These are phyloP conservation scores for Warburgia ugandensis DNA, from an alignment of 164 flowering plant species.

Conservation along the genomic window DNA sequence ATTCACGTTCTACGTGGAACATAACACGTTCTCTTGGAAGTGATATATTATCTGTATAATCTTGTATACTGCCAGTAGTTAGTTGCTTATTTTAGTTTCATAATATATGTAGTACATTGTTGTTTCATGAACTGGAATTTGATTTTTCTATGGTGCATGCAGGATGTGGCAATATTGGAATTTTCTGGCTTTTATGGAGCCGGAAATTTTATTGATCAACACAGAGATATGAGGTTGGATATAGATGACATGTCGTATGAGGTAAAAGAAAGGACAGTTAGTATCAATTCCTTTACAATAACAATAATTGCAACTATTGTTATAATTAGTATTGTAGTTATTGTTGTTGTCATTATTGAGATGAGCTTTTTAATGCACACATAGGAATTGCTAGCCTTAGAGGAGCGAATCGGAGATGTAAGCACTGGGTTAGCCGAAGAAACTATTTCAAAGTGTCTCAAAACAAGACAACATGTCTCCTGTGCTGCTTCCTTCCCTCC, in stretches of 20 bases:
- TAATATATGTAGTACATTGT: too few relatives aligned
- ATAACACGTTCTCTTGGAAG: too few relatives aligned
- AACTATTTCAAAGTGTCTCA: conserved; percentile 34
- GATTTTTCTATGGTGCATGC: conserved; percentile 9
- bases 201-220: conserved; percentile 43
- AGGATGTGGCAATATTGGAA: conserved; percentile 70
- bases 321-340: too few relatives aligned
- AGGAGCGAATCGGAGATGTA: conserved; percentile 71
- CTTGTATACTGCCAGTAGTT: too few relatives aligned
- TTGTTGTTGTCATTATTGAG: too few relatives aligned
- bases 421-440: conserved; percentile 69
- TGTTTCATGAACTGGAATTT: background rate
- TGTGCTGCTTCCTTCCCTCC: conserved; percentile 20
- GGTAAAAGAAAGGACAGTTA: conserved; percentile 38
- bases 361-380: too few relatives aligned
- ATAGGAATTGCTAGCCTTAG: conserved; percentile 87
- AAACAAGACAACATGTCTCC: conserved; percentile 35
- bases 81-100: too few relatives aligned
- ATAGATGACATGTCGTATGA: conserved; percentile 96
- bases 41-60: too few relatives aligned
- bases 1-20: too few relatives aligned
- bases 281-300: too few relatives aligned
- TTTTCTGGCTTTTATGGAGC: conserved; percentile 42
- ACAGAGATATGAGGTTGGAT: conserved; percentile 86
- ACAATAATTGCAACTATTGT: too few relatives aligned